These are phyloP conservation scores for Coprinopsis sp. DNA, from an alignment of 768 basidiomycete species.

Conservation along the genomic window DNA sequence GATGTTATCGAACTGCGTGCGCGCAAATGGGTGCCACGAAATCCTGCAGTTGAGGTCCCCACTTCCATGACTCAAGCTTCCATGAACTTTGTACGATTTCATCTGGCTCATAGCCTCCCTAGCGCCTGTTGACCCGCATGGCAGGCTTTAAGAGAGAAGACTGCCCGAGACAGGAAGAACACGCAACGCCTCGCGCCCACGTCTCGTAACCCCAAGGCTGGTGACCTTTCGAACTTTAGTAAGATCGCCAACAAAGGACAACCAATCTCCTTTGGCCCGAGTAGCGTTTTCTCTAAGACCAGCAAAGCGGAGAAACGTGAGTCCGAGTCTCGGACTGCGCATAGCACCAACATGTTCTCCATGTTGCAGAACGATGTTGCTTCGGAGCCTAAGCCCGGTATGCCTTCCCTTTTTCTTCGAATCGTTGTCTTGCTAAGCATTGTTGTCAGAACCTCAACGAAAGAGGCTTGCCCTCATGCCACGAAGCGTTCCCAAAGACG, in stretches of 20 bases:
- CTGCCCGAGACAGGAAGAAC: slow-evolving; percentile 54
- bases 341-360: slow-evolving; percentile 83
- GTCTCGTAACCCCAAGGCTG: slow-evolving; percentile 83
- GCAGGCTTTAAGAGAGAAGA: slow-evolving; percentile 82
- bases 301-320: slow-evolving; percentile 66
- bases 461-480: slow-evolving; percentile 73
- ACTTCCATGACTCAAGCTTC: slow-evolving; percentile 87
- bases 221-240: slow-evolving; percentile 84
- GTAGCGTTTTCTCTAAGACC: slow-evolving; percentile 68
- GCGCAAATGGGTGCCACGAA: slow-evolving; percentile 75
- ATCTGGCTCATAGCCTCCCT: slow-evolving; percentile 4
- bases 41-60: slow-evolving; percentile 70
- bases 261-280: slow-evolving; percentile 77
- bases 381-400: slow-evolving; percentile 49
- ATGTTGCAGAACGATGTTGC: slow-evolving; percentile 69
- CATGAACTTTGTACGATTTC: slow-evolving; percentile 67
- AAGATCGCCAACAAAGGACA: slow-evolving; percentile 70
- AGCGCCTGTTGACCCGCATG: slow-evolving; percentile 6
- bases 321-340: slow-evolving; percentile 74
- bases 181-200: slow-evolving; percentile 64
- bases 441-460: slow-evolving; percentile 46
- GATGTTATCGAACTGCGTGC: slow-evolving; percentile 88
- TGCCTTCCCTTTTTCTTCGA: slow-evolving; percentile 9
- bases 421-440: slow-evolving; percentile 1
- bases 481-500: slow-evolving; percentile 63